Percentiles rank a stretch among this genome's conserved stretches.
phyloP scores from a whole-genome alignment of 2,329 filamentous ascomycete species.

The Ciborinia camelliae region DNA sequence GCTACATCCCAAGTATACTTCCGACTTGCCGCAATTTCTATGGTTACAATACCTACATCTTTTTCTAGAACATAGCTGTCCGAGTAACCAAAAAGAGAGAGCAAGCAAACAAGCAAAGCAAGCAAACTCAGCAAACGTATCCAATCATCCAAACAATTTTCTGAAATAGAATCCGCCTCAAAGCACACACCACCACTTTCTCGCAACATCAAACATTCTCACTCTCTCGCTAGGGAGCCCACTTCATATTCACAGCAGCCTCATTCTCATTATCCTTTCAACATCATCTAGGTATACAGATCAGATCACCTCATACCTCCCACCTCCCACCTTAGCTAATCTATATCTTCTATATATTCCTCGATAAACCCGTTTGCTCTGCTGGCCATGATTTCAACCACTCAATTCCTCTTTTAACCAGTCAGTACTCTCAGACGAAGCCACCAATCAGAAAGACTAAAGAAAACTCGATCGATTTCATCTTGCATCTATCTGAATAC shows the following conservation, averaged over 20 bases:
- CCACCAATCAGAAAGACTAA: background rate
- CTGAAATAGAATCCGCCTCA: background rate
- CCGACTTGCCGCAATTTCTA: slow-evolving; percentile 1
- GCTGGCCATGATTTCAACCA: background rate
- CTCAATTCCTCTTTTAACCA: too few relatives aligned
- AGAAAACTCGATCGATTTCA: slow-evolving; percentile 2
- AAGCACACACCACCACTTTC: slow-evolving; percentile 1
- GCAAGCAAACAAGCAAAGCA: slow-evolving; percentile 10
- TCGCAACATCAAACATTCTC: background rate
- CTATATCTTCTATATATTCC: background rate
- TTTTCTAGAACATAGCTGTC: background rate
- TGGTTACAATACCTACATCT: slow-evolving; percentile 9
- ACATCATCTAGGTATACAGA: too few relatives aligned
- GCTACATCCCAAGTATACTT: slow-evolving; percentile 19
- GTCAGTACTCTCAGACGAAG: background rate
- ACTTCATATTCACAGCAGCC: slow-evolving; percentile 9
- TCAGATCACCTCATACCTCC: background rate
- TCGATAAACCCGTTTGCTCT: background rate
- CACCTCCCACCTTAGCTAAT: background rate
- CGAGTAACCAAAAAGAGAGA: background rate
- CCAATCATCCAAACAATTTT: background rate
- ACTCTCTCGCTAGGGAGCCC: background rate
- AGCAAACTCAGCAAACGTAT: slow-evolving; percentile 5
- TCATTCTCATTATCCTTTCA: slow-evolving; percentile 8
- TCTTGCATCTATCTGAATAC: background rate